These are phyloP conservation scores for Heliosperma pusillum DNA, from an alignment of 148 eudicot genomes.

Conservation along the genomic window DNA sequence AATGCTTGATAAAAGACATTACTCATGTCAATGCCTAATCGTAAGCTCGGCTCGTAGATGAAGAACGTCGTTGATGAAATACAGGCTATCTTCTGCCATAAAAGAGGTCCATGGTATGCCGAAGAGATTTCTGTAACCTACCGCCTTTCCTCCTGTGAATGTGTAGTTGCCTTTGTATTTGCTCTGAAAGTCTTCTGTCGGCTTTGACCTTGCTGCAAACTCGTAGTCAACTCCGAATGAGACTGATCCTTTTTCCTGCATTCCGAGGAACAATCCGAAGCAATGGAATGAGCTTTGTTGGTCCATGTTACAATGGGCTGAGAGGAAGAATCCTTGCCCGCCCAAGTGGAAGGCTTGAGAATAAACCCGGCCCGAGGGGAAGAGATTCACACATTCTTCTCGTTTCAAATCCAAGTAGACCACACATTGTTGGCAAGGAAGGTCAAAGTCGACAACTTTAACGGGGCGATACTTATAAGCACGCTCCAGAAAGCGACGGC, in stretches of 20 bases:
- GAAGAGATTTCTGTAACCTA: slow-evolving; percentile 80
- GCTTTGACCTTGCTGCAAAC: slow-evolving; percentile 80
- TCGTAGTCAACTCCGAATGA: slow-evolving; percentile 80
- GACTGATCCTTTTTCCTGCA: slow-evolving; percentile 94
- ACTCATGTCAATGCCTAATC: slow-evolving; percentile 44
- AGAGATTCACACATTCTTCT: slow-evolving; percentile 67
- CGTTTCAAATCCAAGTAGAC: slow-evolving; percentile 79
- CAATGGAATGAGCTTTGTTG: slow-evolving; percentile 87
- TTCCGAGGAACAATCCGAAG: slow-evolving; percentile 80
- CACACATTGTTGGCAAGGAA: slow-evolving; percentile 79
- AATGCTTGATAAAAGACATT: background rate
- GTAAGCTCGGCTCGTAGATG: slow-evolving; percentile 94
- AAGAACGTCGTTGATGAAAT: slow-evolving; percentile 67
- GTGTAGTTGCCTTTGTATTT: slow-evolving; percentile 88
- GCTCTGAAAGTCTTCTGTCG: slow-evolving; percentile 71
- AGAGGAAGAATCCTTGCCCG: slow-evolving; percentile 88
- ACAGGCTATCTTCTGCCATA: slow-evolving; percentile 82
- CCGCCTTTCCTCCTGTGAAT: slow-evolving; percentile 89
- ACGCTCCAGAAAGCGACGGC: slow-evolving; percentile 62
- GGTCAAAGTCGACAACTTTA: slow-evolving; percentile 81
- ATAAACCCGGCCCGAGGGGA: slow-evolving; percentile 76
- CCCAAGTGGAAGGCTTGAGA: slow-evolving; percentile 93
- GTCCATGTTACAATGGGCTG: slow-evolving; percentile 94
- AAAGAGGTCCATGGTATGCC: slow-evolving; percentile 81
- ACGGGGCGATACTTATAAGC: slow-evolving; percentile 88